Evolutionary conservation across 2,329 filamentous ascomycete species (phyloP), one percentile per base, ranked within the genome.

Genomic region (Grosmannia penicillata): DNA sequence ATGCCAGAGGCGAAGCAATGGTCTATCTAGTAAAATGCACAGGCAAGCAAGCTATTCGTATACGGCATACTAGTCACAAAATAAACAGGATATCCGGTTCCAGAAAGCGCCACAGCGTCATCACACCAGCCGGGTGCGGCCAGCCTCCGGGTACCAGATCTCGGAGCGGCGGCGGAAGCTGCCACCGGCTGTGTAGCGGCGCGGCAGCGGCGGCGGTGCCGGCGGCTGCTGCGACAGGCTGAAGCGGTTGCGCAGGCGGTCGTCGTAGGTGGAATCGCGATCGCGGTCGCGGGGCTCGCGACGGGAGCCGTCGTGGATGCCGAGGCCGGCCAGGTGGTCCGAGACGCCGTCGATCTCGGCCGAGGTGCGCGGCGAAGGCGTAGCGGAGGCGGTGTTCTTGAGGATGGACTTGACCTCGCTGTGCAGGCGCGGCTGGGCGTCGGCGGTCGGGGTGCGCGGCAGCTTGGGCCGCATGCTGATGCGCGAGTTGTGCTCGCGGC

Each of bases 381-480:
- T 26, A 17, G 32, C 33, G 13, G 31, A 24, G 8, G 39, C 37
- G 24, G 40, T 31, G 22, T 48, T 51, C 49, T 57, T 57, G 9
- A 57, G 46, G 31, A 56, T 56, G 6, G 51, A 47, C 47, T 54
- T 56, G 23, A 50, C 44, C 37, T 49, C 45, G 21, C 43, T 38
- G 17, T 47, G 44, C 34, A 44, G 41, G 17, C 38, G 41, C 25
- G 24, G 10, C 37, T 26, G 39, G 33, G n/a, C 33, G 33, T 36
- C 39, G 33, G 38, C 27, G 11, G 43, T 29, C 32, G 39, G 27
- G 23, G 38, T 23, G 15, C 46, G 49, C 24, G 35, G 36, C 26
- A 47, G 45, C 40, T 43, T 46, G 27, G 51, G 47, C 7, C 55
- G 53, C 33, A 33, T 43, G 30, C 43, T 38, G 42, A 57, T 57